Base-by-base conservation (phyloP, 179 eudicot genomes). In the Carnegiea gigantea region DNA sequence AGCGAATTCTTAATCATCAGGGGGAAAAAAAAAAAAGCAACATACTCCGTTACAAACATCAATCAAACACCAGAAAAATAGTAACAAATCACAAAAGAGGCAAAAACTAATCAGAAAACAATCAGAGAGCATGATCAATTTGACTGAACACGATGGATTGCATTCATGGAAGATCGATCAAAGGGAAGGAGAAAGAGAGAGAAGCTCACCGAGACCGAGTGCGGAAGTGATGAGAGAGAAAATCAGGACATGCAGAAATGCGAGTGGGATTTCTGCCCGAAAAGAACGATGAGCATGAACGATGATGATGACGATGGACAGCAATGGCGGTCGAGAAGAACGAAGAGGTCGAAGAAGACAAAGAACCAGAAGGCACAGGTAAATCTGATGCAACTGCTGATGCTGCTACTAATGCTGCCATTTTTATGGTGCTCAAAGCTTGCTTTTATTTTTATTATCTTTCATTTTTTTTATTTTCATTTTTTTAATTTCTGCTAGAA, bases 331-430 rank as follows among this genome's bases (percentile, higher is more conserved):
- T 73, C 36, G 80, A 68, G 68, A 26, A 46, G 3, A 70, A 44
- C 30, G 86, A 60, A 79, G 83, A 36, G 73, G 81, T 26, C 30
- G 78, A n/a, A 77, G 64, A 33, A 70, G 81, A 57, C 43, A 51
- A 79, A 8, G 18, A 40, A 40, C 57, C 57, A 51, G 57, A 51
- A 51, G 57, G 23, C 43, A n/a, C 54, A 14, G 23, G 23, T 6
- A 2, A 48, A 40, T 40, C 9, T 48, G 62, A 57, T 18, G 23
- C 23, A 18, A 48, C 18, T 43, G 70, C 23, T 80, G 71, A 48
- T 51, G 53, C 82, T 33, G 12, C 18, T 18, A 12, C 57, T 51
- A 51, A 38, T 67, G 7, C 30, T 80, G 83, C 78, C 82, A 79
- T 79, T 79, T 76, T 57, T 33, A 46, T 70, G 73, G 67, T 70